Evolutionary conservation across 2,329 filamentous ascomycete species (phyloP), one percentile per base, ranked within the genome.

Genomic region (Fusarium sulawesiense): DNA sequence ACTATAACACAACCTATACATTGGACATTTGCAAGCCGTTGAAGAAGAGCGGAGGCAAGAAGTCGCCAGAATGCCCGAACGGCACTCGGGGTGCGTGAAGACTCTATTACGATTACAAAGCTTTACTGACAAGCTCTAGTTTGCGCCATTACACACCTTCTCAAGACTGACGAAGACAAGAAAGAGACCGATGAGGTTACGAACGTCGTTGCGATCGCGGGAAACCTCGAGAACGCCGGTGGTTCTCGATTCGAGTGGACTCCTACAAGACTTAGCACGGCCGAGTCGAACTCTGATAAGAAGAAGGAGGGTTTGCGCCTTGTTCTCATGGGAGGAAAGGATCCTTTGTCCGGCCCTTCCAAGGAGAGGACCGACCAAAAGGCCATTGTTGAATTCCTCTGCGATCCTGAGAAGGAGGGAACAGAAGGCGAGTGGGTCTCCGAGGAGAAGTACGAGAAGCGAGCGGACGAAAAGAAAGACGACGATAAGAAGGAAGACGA

Each of bases 301-400:
- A 84, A 88, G 23, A 89, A 88, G 66, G 89, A 96, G 72, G 94
- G 95, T 2, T 75, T 97, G 13, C 86, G 89, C 18, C 78, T 96
- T 2, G 88, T 91, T 65, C 79, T 97, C 51, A 83, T 85, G 61
- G 89, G 89, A n/a, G 88, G 88, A 16, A 84, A 82, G 47, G 83
- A 86, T 66, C 81, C 80, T 13, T 76, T 86, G 10, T 83, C 87
- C 50, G 91, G 89, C 14, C 73, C 75, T 4, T 58, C 72, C 10
- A 84, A 85, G 56, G 83, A 85, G 50, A 83, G 85, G 57, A 81
- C 81, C 29, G 83, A 88, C 64, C 92, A 97, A 79, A 90, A 89
- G 75, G 93, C 94, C 6, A 86, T 97, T 12, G 88, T 98, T 56
- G 92, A 97, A 75, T 94, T 98, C 73, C 78, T 94, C 21, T 99